phyloP scores from a whole-genome alignment of 2,329 filamentous ascomycete species.

The Colletotrichum sp. region DNA sequence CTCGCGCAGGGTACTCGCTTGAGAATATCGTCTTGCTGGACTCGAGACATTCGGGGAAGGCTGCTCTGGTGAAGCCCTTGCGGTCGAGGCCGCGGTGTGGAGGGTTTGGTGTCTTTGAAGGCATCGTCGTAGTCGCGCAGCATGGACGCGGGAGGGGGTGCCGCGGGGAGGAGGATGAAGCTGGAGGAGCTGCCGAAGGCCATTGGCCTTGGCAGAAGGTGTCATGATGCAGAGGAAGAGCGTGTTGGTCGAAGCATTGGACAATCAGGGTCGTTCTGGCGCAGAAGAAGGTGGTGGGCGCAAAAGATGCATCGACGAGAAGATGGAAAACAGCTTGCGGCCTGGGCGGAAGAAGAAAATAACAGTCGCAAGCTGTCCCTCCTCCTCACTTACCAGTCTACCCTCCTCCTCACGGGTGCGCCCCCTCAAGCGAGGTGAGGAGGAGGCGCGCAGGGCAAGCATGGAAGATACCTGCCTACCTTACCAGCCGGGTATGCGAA shows the following conservation, averaged over 20 bases:
- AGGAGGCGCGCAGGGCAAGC: background rate
- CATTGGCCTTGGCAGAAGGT: conserved; percentile 25
- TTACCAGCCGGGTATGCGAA: background rate
- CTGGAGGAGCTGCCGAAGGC: conserved; percentile 26
- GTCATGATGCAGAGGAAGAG: conserved; percentile 2
- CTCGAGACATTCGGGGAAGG: background rate
- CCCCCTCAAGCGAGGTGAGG: background rate
- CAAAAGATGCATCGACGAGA: background rate
- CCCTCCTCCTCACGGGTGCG: background rate
- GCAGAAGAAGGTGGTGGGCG: background rate
- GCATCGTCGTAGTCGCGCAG: conserved; percentile 27
- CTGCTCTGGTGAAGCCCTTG: background rate
- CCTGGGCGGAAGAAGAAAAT: background rate
- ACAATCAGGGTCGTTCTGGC: background rate
- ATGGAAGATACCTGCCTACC: background rate
- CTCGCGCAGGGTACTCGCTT: background rate
- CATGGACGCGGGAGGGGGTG: conserved; percentile 28
- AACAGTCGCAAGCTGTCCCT: background rate
- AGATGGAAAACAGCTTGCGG: background rate
- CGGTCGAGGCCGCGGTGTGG: background rate
- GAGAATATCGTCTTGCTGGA: background rate
- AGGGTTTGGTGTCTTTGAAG: background rate
- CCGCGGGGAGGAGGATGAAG: conserved; percentile 25
- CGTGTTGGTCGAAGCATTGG: background rate
- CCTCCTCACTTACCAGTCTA: background rate